A percentile compares a stretch with the other conserved stretches of the same genome.
Conservation (phyloP, 2,329 filamentous ascomycete species). For the Aspergillus terreus region DNA sequence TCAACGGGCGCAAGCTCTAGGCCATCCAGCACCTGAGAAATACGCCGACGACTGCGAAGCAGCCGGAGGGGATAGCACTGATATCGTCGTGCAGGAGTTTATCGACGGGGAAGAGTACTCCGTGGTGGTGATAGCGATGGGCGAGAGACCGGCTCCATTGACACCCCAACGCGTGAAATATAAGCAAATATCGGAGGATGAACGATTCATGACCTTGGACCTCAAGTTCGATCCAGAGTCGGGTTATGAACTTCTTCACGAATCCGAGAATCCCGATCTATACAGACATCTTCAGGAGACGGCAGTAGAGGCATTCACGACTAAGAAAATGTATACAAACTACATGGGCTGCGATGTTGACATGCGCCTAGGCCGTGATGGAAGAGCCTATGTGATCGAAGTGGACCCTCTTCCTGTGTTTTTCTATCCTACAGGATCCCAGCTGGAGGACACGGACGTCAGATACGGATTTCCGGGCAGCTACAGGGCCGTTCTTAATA, state of each 20-base stretch:
- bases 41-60: neutral
- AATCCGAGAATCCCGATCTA: constrained; percentile 14
- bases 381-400: constrained; percentile 19
- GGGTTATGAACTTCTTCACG: constrained; percentile 9
- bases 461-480: constrained; percentile 15
- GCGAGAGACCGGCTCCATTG: constrained; percentile 15
- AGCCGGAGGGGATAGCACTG: neutral
- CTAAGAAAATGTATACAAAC: constrained; percentile 13
- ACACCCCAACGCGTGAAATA: constrained; percentile 9
- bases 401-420: constrained; percentile 21
- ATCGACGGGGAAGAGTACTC: constrained; percentile 18
- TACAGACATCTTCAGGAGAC: constrained; percentile 18
- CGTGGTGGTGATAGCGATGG: constrained; percentile 18
- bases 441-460: constrained; percentile 14
- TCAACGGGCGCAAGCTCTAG: neutral
- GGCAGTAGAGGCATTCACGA: constrained; percentile 17
- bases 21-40: neutral
- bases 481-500: constrained; percentile 17
- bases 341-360: constrained; percentile 21
- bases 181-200: constrained; percentile 4
- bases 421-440: constrained; percentile 13
- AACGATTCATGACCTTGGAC: constrained; percentile 19
- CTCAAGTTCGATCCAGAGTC: constrained; percentile 19
- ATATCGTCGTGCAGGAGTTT: constrained; percentile 21
- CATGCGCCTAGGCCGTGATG: constrained; percentile 15